Evolutionary conservation across 2,329 filamentous ascomycete species (phyloP), one percentile per base, ranked within the genome.

Genomic region (Paraconiothyrium brasiliense): DNA sequence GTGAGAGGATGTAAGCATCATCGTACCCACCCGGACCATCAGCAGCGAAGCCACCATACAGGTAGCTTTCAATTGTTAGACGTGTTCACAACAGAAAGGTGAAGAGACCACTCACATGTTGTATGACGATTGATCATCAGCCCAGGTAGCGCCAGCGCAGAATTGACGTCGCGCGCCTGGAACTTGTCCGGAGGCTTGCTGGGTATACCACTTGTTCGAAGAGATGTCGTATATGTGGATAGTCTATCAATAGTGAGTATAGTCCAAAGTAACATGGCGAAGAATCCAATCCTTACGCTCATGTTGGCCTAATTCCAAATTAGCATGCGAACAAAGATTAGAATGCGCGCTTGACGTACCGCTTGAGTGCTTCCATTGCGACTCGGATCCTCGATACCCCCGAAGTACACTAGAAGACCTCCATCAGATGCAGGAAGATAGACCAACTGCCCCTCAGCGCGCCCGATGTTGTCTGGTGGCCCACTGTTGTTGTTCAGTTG

Each of bases 181-280:
- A 1, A 85, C 72, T 32, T 82, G 71, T 0, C 88, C 88, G 0
- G 79, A 81, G 0, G 88, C 85, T 9, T 78, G 83, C 69, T 90
- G 87, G 10, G 76, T 81, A 61, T 89, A 89, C 87, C 87, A 90
- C 70, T 84, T 83, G 1, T 82, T 83, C 58, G 84, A 86, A 39
- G 82, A 79, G 49, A 90, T 84, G 64, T 90, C 88, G 66, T 88
- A 90, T 2, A 90, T 71, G 59, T 86, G 82, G 39, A 90, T 86
- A 22, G 81, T 77, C 65, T 84, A 77, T 79, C 84, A 16, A 8
- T 47, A 2, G 10, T 58, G 65, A 61, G 66, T 50, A 37, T 24
- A 37, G 5, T 30, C 14, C 16, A 22, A 16, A 14, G 14, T 5
- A 27, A 41, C 3, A 22, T 22, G 32, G 20, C 14, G 39, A 47